Base-by-base conservation (phyloP, 164 flowering plant species). In the Malania oleifera region DNA sequence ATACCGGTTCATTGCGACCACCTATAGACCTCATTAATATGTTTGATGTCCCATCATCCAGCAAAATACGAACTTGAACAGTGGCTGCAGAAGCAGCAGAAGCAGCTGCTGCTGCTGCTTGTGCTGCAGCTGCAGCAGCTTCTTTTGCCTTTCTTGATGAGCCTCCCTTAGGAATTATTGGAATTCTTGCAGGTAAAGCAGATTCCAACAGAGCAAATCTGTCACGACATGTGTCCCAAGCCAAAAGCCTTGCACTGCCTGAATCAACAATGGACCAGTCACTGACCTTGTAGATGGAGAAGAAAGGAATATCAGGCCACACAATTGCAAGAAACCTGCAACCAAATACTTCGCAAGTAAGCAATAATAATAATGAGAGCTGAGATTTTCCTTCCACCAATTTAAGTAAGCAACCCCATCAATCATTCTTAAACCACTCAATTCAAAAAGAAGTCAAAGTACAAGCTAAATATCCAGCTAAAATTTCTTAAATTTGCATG, bases 251-350 rank as follows among this genome's bases (percentile, higher is more conserved):
- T 50, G 95, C 99, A 65, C 85, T 88, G 52, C 99, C 99, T 39
- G 97, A 88, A 75, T 93, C 97, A 65, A 90, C 99, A 50, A 93
- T 75, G 15, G 99, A 83, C 99, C 99, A 93, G 56, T 93, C 97
- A 74, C 80, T 75, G 38, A 88, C 96, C 78, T 90, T 91, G 79
- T 93, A 93, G 38, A 93, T 68, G 8, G 96, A 81, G 73, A 93
- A 93, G 76, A 79, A 88, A 63, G 92, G 92, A 61, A 90, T 82
- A 73, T 93, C 99, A 22, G 99, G 99, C 99, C 99, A 93, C 56
- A 93, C 95, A 69, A 90, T 72, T 31, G 89, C 87, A 66, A 93
- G 74, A 73, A 86, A 93, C 85, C 99, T 93, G 86, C 77, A 74
- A 54, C 28, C 56, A 64, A 61, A 52, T 54, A 24, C 6, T 1